Evolutionary conservation across 768 basidiomycete genomes (phyloP).

Genomic region (Lyophyllum shimeji): DNA sequence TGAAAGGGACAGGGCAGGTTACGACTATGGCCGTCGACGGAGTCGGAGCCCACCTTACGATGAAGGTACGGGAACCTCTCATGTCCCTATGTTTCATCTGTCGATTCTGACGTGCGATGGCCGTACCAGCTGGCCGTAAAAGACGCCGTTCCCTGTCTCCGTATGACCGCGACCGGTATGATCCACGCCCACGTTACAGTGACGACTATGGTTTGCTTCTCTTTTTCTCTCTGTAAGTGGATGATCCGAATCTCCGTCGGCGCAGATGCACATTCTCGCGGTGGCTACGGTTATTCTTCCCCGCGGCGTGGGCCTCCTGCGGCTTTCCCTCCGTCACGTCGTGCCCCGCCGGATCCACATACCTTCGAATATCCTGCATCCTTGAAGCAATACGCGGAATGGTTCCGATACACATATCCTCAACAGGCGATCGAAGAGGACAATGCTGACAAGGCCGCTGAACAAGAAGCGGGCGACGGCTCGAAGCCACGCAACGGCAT

Average conservation of each 20-base stretch:
- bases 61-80: slow-evolving; percentile 64
- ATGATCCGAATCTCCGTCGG: slow-evolving; percentile 13
- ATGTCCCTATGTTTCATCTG: not conserved
- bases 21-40: slow-evolving; percentile 69
- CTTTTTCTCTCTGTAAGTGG: not conserved
- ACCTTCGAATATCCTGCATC: slow-evolving; percentile 80
- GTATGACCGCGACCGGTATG: slow-evolving; percentile 81
- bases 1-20: slow-evolving; percentile 67
- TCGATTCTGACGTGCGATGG: slow-evolving; percentile 11
- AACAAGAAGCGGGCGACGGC: slow-evolving; percentile 80
- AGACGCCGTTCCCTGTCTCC: slow-evolving; percentile 80
- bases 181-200: slow-evolving; percentile 77
- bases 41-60: slow-evolving; percentile 77
- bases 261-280: slow-evolving; percentile 65
- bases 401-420: slow-evolving; percentile 79
- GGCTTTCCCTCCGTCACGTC: slow-evolving; percentile 49
- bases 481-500: slow-evolving; percentile 84
- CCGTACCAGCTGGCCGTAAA: slow-evolving; percentile 57
- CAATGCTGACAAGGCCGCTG: slow-evolving; percentile 78
- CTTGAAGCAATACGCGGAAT: slow-evolving; percentile 83
- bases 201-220: slow-evolving; percentile 74
- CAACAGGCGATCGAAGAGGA: slow-evolving; percentile 82
- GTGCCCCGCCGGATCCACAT: slow-evolving; percentile 76
- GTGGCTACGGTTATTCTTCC: slow-evolving; percentile 58
- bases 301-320: slow-evolving; percentile 60